phyloP scores from a whole-genome alignment of 2,329 filamentous ascomycete genomes.

The Dryadomyces quercivorus region DNA sequence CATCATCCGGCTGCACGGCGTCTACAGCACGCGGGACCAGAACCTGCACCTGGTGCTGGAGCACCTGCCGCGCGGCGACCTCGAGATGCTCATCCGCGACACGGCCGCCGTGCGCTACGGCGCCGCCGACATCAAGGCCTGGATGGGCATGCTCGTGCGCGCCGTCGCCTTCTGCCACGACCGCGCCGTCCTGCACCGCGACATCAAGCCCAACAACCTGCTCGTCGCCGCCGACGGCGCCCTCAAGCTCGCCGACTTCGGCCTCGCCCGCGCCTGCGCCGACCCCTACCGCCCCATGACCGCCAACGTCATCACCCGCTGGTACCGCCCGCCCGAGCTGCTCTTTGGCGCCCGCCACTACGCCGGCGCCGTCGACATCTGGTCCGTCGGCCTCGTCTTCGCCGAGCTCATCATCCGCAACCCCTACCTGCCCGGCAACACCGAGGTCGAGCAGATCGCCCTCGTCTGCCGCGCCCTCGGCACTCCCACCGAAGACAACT shows the following conservation, averaged over 20 bases:
- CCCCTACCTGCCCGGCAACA: constrained; percentile 73
- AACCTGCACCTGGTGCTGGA: constrained; percentile 95
- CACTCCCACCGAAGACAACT: constrained; percentile 85
- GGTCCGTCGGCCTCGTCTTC: constrained; percentile 87
- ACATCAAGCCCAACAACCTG: constrained; percentile 98
- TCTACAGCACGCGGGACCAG: constrained; percentile 93
- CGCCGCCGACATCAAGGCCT: constrained; percentile 85
- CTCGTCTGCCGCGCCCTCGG: constrained; percentile 79
- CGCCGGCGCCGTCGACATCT: constrained; percentile 81
- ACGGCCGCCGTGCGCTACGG: constrained; percentile 67
- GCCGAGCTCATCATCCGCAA: constrained; percentile 77
- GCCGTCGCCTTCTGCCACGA: constrained; percentile 96
- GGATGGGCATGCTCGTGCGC: constrained; percentile 94
- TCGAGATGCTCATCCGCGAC: constrained; percentile 90
- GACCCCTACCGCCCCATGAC: constrained; percentile 88
- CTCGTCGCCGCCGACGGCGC: constrained; percentile 87
- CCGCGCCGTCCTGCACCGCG: constrained; percentile 85
- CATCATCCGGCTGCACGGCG: constrained; percentile 82
- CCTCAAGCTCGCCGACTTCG: constrained; percentile 95
- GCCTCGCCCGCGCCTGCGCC: constrained; percentile 77
- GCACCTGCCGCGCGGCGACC: constrained; percentile 82
- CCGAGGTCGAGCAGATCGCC: constrained; percentile 74
- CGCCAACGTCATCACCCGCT: constrained; percentile 86
- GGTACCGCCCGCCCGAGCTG: constrained; percentile 91
- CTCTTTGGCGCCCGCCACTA: constrained; percentile 87